These are phyloP conservation scores for Zygotorulaspora florentina DNA, from an alignment of 805 yeast genomes.

Conservation along the genomic window DNA sequence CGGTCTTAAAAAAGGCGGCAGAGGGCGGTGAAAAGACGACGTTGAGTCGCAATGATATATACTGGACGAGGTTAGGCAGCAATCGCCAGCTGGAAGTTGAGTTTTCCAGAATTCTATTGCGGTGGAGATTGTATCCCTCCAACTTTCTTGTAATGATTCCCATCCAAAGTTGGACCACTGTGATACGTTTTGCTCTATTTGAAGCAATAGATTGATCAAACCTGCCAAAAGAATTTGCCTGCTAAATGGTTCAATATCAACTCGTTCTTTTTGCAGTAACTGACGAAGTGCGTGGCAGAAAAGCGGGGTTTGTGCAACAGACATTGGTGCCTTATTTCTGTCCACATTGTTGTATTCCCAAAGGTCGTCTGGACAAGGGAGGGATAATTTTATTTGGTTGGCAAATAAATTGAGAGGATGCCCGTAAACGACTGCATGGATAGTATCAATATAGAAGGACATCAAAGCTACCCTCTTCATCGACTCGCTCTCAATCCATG, in stretches of 20 bases:
- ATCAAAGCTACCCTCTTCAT: slow-evolving; percentile 69
- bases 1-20: slow-evolving; percentile 6
- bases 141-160: slow-evolving; percentile 7
- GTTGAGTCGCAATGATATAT: not conserved
- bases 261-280: slow-evolving; percentile 10
- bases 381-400: slow-evolving; percentile 53
- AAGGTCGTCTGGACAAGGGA: slow-evolving; percentile 57
- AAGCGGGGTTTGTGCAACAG: slow-evolving; percentile 10
- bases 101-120: slow-evolving; percentile 10
- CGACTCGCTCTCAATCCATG: slow-evolving; percentile 72
- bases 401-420: slow-evolving; percentile 51
- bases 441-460: slow-evolving; percentile 75
- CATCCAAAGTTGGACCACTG: slow-evolving; percentile 14
- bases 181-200: slow-evolving; percentile 10
- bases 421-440: slow-evolving; percentile 69
- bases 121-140: slow-evolving; percentile 10
- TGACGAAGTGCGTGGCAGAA: slow-evolving; percentile 38
- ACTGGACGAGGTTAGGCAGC: slow-evolving; percentile 8
- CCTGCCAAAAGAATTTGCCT: slow-evolving; percentile 10
- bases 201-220: slow-evolving; percentile 9
- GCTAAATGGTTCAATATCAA: slow-evolving; percentile 10
- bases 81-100: slow-evolving; percentile 6
- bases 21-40: not conserved
- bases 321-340: slow-evolving; percentile 20
- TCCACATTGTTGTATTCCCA: slow-evolving; percentile 43